Conservation (phyloP, 2,329 filamentous ascomycete genomes). For the Chalara sp. region DNA sequence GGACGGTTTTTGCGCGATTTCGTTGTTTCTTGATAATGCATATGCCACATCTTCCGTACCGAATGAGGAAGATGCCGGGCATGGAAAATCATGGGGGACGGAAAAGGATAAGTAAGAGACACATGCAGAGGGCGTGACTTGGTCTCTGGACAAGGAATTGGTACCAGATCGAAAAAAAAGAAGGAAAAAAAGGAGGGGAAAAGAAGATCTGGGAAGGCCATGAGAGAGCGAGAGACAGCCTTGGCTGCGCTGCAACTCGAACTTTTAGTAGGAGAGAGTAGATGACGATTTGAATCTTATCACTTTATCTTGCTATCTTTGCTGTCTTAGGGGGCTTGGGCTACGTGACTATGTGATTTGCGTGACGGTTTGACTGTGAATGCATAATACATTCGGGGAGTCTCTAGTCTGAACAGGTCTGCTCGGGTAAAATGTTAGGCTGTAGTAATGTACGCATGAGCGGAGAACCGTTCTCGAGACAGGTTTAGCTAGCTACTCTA, state of each 20-base stretch:
- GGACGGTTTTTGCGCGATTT: constrained; percentile 12
- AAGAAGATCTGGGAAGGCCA: neutral
- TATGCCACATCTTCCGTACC: constrained; percentile 10
- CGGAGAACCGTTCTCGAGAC: too few relatives aligned
- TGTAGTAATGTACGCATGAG: too few relatives aligned
- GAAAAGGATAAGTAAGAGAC: constrained; percentile 4
- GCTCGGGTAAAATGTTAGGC: too few relatives aligned
- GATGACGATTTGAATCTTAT: neutral
- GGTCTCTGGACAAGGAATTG: constrained; percentile 3
- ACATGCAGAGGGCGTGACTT: constrained; percentile 10
- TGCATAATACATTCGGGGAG: too few relatives aligned
- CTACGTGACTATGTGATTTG: too few relatives aligned
- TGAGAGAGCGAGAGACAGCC: neutral
- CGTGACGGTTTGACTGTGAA: too few relatives aligned
- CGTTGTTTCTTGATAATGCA: constrained; percentile 14
- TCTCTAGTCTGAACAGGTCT: too few relatives aligned
- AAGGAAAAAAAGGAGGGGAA: too few relatives aligned
- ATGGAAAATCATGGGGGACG: constrained; percentile 10
- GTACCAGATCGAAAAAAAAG: neutral
- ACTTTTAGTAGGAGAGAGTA: neutral
- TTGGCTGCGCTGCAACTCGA: neutral
- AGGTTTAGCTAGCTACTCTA: too few relatives aligned
- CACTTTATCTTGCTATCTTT: too few relatives aligned
- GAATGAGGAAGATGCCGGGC: constrained; percentile 3
- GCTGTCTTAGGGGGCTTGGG: too few relatives aligned